Evolutionary conservation across 2,329 filamentous ascomycete species (phyloP).

Genomic region (Xylariomycetidae sp.): DNA sequence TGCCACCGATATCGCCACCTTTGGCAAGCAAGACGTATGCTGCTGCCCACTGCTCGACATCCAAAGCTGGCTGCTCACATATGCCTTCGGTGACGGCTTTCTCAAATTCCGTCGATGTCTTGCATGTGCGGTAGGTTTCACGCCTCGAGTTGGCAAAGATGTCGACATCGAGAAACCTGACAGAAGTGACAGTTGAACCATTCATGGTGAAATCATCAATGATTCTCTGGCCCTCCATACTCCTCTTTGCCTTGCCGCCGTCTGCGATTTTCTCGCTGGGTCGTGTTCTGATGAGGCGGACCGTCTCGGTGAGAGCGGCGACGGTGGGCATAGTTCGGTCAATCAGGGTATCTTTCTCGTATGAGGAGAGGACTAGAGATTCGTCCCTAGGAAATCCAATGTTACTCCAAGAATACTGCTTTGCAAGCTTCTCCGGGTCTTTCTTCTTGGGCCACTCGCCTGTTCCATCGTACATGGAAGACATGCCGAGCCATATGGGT

Average conservation of each 20-base stretch:
- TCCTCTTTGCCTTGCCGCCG: neutral
- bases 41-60: neutral
- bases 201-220: conserved; percentile 1
- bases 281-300: neutral
- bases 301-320: neutral
- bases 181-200: neutral
- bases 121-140: neutral
- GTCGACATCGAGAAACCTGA: neutral
- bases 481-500: too few species aligned
- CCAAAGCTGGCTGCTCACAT: neutral
- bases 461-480: conserved; percentile 5
- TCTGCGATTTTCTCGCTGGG: neutral
- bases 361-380: conserved; percentile 1
- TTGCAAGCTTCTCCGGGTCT: neutral
- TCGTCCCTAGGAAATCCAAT: conserved; percentile 1
- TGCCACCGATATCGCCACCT: conserved; percentile 1
- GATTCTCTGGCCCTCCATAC: neutral
- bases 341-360: neutral
- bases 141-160: neutral
- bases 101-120: conserved; percentile 1
- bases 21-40: neutral
- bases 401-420: neutral
- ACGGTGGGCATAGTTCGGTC: neutral
- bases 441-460: conserved; percentile 1
- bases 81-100: neutral